Evolutionary conservation across 805 yeast species (phyloP), one percentile per base, ranked within the genome.

Genomic region (Ogataea siamensis): DNA sequence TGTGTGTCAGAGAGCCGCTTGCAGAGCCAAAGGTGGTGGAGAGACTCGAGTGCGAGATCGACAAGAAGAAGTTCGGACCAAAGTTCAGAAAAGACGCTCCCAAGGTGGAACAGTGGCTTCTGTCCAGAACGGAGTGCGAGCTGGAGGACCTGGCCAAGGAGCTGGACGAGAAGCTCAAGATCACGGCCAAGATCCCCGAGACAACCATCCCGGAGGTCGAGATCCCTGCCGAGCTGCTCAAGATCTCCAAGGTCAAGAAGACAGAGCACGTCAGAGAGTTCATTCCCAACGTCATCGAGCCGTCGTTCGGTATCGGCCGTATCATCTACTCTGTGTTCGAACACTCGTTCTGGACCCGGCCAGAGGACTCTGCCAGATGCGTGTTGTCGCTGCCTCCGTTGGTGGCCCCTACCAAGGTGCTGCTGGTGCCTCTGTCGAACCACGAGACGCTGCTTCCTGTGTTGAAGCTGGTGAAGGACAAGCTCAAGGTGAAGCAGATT

Each of bases 241-340:
- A 72, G 49, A 87, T 93, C 58, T 86, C 76, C 54, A 79, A 84
- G 70, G 82, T 77, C 61, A 79, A 83, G 39, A 82, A 79, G 59
- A 81, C 83, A 34, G 95, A 87, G 68, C 96, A 89, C 63, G 74
- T 93, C 42, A 86, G 98, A 61, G 99, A 94, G 70, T 93, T 69
- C 69, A 86, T 87, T 50, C 99, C 99, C 46, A 88, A 86, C 62
- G 99, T 93, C 45, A 93, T 93, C 57, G 99, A 93, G 71, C 99
- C 99, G 46, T 93, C 99, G 5, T 93, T 93, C 59, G 99, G 99
- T 77, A 83, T 93, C 61, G 99, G 99, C 44, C 89, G 99, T 71
- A 87, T 94, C 63, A 71, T 93, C 50, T 93, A 93, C 70, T 77
- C 95, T 26, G 66, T 91, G 51, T 85, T 89, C 57, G 99, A 93